Evolutionary conservation across 352 stramenopile genomes (phyloP), one percentile per base, ranked within the genome.

Genomic region (Blastocystis sp.): DNA sequence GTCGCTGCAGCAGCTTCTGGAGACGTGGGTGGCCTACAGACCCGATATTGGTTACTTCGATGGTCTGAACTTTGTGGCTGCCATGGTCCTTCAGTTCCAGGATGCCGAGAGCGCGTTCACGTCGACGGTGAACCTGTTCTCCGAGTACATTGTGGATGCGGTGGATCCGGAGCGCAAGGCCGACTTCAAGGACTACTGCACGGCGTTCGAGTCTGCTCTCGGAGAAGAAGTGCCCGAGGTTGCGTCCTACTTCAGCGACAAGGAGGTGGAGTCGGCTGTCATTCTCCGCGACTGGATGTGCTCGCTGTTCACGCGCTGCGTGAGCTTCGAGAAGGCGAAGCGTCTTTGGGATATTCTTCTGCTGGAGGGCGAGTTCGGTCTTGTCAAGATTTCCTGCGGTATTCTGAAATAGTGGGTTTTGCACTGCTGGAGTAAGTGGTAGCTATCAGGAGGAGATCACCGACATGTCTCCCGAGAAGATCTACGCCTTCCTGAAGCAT

Each of bases 331-430:
- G 51, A 72, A 76, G 38, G 63, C 75, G 4, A 85, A 85, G 40
- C 36, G 75, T 27, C 34, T 85, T 21, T 85, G 75, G 75, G 75
- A 85, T 75, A 85, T 85, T 24, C 46, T 76, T 18, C 44, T 85
- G 36, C 44, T 85, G 21, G 75, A 85, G 51, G 75, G 75, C n/a
- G n/a, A 24, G 3, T 85, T 76, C 49, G 75, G 57, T 29, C 46
- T 85, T 27, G 57, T 76, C 16, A 85, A 85, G 53, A 85, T 85
- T 44, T 34, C 75, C 21, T 51, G 53, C 34, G 69, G 69, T 42
- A 81, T 81, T 38, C 40, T 81, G 44, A 81, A 64, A 40, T 40
- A 63, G 46, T 81, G 48, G 34, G 49, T 49, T 59, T 59, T 3
- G 2, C 4, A 11, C 3, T 21, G 27, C 32, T 54, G 27, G 27